Base-by-base conservation (phyloP, 352 stramenopile genomes). In the Phytophthora lateralis region DNA sequence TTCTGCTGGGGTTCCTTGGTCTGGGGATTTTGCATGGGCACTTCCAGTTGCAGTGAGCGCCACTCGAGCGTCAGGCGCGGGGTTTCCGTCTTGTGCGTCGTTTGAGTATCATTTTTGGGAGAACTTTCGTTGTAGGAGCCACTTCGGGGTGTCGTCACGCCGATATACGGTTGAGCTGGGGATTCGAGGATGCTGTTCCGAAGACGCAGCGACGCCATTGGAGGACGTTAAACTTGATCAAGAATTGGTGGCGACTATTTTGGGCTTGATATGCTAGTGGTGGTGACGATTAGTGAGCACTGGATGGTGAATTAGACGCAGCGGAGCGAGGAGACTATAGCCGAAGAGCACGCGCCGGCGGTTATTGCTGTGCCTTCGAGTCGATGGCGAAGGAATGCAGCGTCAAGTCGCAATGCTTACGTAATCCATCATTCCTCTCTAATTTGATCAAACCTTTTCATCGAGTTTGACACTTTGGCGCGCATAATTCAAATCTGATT, bases 1-100 rank as follows among this genome's bases (percentile, higher is more conserved):
- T 88, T 85, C n/a, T 75, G 43, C 47, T 80, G 71, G 0, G 63
- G 15, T 24, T 58, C 11, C 17, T 83, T 83, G 18, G 68, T 78
- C 18, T 71, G 47, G 1, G 56, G 41, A 49, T 80, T 81, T 30
- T 84, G 72, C n/a, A 84, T 42, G 2, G 46, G 17, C 12, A 77
- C 64, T 21, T 66, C 20, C 12, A 80, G 56, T 32, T 67, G 56
- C 48, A 87, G 54, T 4, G 74, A 56, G 10, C 37, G 56, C 78
- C 76, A 85, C 50, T 84, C 60, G 12, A 85, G 60, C 7, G 48
- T 70, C 32, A 73, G 41, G 4, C 47, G 59, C 14, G 63, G 63
- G 17, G 56, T 18, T 26, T 66, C 56, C 15, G 50, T n/a, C n/a
- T 18, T 10, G 6, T 20, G 38, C n/a, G 38, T 44, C 38, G 38